Evolutionary conservation across 306 rosid genomes (phyloP), one percentile per base, ranked within the genome.

Genomic region (Rubus parviflorus): DNA sequence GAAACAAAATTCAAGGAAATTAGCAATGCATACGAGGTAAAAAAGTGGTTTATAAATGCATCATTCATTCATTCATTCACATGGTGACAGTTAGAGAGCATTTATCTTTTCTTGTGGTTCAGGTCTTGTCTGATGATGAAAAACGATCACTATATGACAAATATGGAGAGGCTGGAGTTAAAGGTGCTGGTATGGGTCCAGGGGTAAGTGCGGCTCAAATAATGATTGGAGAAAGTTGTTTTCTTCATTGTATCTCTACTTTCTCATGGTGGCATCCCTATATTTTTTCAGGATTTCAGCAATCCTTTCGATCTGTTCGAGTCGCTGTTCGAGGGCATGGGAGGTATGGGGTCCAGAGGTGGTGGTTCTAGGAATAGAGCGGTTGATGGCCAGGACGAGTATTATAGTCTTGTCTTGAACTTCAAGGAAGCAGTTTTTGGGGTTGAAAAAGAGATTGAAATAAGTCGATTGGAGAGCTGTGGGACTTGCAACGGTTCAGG

Each of bases 61-160:
- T 10, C 0, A 5, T 63, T 63, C 22, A 61, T 46, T 45, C 42
- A 48, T 52, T 19, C 70, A 72, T 80, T 70, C 51, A 87, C 25
- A 42, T 52, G 68, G 65, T 68, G 76, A 40, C 77, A 48, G 47
- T 72, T 76, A 30, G 43, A 54, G 37, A n/a, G 35, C 20, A 51
- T 7, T 65, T 57, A 68, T 60, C 74, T 25, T 37, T 70, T 45
- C 30, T 68, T 74, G 53, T 40, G 83, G 69, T 82, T 68, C 81
- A 95, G 99, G 99, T 95, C 76, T 87, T 95, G 81, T 95, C 99
- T 60, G 99, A 95, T 80, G 98, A 92, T 80, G 99, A 95, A 85
- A 95, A 95, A 68, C 83, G 89, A 60, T 87, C 97, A 37, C 80
- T 95, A 56, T 95, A 95, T 80, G 99, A 95, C 80, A 89, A 68